Percentiles rank a stretch among this genome's conserved stretches.
Evolutionary conservation across 352 stramenopile species (phyloP).

Genomic region (Stramenopiles sp.): DNA sequence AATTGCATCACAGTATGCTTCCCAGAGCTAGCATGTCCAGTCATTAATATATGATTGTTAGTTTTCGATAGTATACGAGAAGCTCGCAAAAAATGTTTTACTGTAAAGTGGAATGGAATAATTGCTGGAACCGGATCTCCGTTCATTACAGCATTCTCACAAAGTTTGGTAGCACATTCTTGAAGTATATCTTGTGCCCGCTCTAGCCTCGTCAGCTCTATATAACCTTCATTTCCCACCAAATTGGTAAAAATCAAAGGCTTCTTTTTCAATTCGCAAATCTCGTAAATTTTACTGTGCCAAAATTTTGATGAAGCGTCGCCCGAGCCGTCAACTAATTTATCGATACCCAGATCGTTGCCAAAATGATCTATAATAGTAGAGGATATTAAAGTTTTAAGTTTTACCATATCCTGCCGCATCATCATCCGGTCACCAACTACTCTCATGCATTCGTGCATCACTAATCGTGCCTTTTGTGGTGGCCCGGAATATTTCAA

Average conservation of each 20-base stretch:
- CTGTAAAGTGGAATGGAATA: not conserved
- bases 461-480: constrained; percentile 47
- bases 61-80: not conserved
- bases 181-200: not conserved
- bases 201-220: not conserved
- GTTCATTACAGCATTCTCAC: not conserved
- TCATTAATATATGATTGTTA: not conserved
- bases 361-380: not conserved
- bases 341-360: constrained; percentile 19
- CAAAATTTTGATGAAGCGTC: no score
- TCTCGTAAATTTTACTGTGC: not conserved
- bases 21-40: not conserved
- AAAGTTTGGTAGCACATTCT: not conserved
- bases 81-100: not conserved
- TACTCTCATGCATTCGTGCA: constrained; percentile 75
- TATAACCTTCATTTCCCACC: not conserved
- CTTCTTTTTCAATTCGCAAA: not conserved
- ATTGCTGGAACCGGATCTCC: not conserved
- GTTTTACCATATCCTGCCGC: not conserved
- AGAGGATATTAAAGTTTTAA: not conserved
- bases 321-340: no score
- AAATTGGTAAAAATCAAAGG: not conserved
- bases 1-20: not conserved
- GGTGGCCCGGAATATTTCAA: not conserved
- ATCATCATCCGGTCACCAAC: constrained; percentile 66